Evolutionary conservation across 306 rosid species (phyloP).

Genomic region (Vigna nakashimae): DNA sequence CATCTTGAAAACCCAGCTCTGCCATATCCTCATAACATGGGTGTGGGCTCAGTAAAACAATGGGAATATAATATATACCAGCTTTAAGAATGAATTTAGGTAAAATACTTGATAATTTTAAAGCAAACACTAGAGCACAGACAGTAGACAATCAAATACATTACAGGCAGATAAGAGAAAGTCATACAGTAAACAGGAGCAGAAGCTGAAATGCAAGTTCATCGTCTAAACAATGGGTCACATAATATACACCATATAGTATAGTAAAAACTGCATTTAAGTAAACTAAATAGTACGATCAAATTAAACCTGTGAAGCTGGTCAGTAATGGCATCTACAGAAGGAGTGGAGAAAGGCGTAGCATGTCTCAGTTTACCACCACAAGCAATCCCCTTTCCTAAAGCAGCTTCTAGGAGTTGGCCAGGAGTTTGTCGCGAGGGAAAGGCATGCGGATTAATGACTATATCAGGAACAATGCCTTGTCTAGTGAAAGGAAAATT

Average conservation of each 20-base stretch:
- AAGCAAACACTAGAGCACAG: slow-evolving; percentile 20
- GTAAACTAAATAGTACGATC: slow-evolving; percentile 12
- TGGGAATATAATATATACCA: neutral
- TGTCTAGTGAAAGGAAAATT: slow-evolving; percentile 92
- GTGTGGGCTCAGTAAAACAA: slow-evolving; percentile 4
- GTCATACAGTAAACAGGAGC: slow-evolving; percentile 27
- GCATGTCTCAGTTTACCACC: slow-evolving; percentile 71
- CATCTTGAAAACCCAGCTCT: slow-evolving; percentile 92
- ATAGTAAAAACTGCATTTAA: slow-evolving; percentile 33
- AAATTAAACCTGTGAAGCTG: slow-evolving; percentile 84
- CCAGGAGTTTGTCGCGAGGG: slow-evolving; percentile 99
- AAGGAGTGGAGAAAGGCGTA: slow-evolving; percentile 88
- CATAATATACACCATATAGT: neutral
- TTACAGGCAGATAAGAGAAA: slow-evolving; percentile 21
- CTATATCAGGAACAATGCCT: slow-evolving; percentile 97
- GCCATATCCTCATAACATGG: slow-evolving; percentile 43
- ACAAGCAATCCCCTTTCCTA: slow-evolving; percentile 93
- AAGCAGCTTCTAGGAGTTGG: slow-evolving; percentile 94
- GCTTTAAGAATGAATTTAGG: neutral
- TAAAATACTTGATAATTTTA: slow-evolving; percentile 24
- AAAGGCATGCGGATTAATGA: slow-evolving; percentile 96
- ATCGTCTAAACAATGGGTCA: slow-evolving; percentile 18
- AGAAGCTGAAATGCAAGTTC: slow-evolving; percentile 30
- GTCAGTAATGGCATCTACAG: slow-evolving; percentile 80
- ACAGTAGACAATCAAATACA: slow-evolving; percentile 32